These are phyloP conservation scores for Isabelozyma rhagii DNA, from an alignment of 805 yeast species.

Conservation along the genomic window DNA sequence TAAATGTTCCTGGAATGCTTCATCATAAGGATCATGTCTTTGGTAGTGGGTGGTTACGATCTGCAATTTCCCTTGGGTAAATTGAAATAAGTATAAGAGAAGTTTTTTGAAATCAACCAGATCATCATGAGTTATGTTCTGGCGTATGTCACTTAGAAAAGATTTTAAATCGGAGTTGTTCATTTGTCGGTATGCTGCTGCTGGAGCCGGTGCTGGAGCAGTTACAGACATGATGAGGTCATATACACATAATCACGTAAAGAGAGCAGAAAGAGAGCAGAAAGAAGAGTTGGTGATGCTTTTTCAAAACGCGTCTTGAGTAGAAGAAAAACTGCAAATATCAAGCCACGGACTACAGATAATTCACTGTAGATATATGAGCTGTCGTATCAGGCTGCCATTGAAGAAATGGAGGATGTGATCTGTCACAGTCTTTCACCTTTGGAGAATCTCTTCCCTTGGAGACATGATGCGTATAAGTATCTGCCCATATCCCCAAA, in stretches of 20 bases:
- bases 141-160: conserved; percentile 34
- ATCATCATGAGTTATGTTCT: conserved; percentile 26
- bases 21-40: neutral
- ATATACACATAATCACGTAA: neutral
- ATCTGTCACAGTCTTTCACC: no score
- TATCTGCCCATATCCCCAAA: no score
- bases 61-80: conserved; percentile 22
- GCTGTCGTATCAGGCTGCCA: no score
- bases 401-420: no score
- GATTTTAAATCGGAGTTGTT: conserved; percentile 22
- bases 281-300: neutral
- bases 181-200: conserved; percentile 14
- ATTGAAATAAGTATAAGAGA: conserved; percentile 29
- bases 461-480: no score
- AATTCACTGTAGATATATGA: no score
- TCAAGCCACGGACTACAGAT: no score
- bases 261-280: neutral
- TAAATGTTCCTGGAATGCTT: neutral
- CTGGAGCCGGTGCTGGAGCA: neutral
- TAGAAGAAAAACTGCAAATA: neutral
- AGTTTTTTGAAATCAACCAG: conserved; percentile 34
- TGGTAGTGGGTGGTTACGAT: neutral
- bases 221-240: neutral
- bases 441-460: no score
- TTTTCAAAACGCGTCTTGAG: neutral